Base-by-base conservation (phyloP, 2,329 filamentous ascomycete genomes). In the Hyphodiscus sp. region DNA sequence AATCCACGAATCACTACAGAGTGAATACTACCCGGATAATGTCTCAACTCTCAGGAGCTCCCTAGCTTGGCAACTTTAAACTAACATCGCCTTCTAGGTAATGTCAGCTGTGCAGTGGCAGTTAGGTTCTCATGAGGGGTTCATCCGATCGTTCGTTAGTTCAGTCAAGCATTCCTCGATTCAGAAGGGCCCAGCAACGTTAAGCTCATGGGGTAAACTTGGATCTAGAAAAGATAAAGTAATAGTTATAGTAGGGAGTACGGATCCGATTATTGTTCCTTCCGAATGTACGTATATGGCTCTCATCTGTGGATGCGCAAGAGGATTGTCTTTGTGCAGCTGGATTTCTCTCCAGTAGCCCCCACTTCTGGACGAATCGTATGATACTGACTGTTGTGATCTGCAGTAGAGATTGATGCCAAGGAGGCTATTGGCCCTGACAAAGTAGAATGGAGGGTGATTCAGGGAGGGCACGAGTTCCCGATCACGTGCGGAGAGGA, bases 381-480 rank as follows among this genome's bases (percentile, higher is more conserved):
- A 38, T 13, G 16, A 13, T n/a, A n/a, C 11, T 38, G 33, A 38
- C 11, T 38, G 11, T 38, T 13, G 13, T 38, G 5, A 15, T n/a
- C 11, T 38, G 33, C 16, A 38, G 45, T 68, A 15, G 53, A 53
- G 23, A 57, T 57, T 18, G 66, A 66, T 55, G 59, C 55, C 1
- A 50, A 46, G n/a, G 49, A 19, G 8, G 45, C 50, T 5, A 30
- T 65, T 20, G 65, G 60, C 7, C 65, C 68, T 47, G 71, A 73
- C 0, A 72, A 72, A 15, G 73, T 82, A 7, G 67, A 69, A 43
- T 82, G 79, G 75, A 73, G 69, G 33, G 65, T 78, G 11, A 68
- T 84, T 1, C 73, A 74, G 0, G 80, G 79, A 1, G 76, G 74
- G 1, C 82, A 85, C 61, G 81, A 85, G 58, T 84, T 85, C 60